Evolutionary conservation across 768 basidiomycete genomes (phyloP), one percentile per base, ranked within the genome.

Genomic region (Collybia mongolica): DNA sequence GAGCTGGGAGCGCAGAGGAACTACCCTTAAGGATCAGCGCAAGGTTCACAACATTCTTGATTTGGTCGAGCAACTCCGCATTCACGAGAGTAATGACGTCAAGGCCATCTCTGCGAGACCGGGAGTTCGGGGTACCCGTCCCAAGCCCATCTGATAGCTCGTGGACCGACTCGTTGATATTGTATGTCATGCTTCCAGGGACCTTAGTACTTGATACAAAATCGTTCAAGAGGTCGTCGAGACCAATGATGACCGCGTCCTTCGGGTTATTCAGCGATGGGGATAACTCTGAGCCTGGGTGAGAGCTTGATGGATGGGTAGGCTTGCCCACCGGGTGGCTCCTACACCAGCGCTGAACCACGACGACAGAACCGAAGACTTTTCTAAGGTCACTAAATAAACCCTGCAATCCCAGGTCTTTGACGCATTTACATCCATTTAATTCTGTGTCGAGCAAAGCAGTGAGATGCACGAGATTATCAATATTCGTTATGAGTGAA

Each of bases 181-280:
- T 12, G 6, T 32, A 3, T 32, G 5, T 32, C 11, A 2, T 3
- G 32, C 32, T 32, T 2, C 51, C 52, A 14, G 57, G 39, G 15
- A 54, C 55, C 28, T 57, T 51, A 3, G 28, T 47, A 22, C 47
- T 48, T 28, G 66, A 48, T 23, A 61, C 61, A n/a, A 64, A 49
- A 4, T 39, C 26, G 11, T 50, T 39, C 17, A 65, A 48, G 17
- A 68, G 56, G n/a, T 55, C 48, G 23, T 64, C 58, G 14, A 66
- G 49, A 20, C 58, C 58, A 15, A 66, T 42, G 20, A 65, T 48
- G 39, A 65, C 53, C 17, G 63, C 63, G 24, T 49, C 44, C 41
- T 61, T 53, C 4, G 36, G 24, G 1, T 39, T 28, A 35, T 51
- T 50, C 15, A 45, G 36, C 2, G 36, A 26, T 17, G 39, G 37